phyloP scores from a whole-genome alignment of 306 rosid genomes.

The Spatholobus suberectus region DNA sequence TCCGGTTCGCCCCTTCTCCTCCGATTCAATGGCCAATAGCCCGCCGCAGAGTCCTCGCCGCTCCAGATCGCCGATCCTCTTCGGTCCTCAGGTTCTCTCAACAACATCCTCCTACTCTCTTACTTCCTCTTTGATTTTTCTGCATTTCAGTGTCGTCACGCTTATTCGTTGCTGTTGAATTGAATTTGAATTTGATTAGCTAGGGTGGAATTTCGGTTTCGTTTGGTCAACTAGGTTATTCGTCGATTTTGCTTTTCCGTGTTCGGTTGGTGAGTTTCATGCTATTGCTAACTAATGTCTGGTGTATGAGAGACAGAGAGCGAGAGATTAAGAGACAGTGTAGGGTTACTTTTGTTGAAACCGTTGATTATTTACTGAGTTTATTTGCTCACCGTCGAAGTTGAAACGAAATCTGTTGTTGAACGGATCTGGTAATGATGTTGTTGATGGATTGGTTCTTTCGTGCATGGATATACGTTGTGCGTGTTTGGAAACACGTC shows the following conservation, averaged over 20 bases:
- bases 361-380: neutral
- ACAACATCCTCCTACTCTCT: neutral
- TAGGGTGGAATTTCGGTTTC: slow-evolving; percentile 11
- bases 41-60: slow-evolving; percentile 81
- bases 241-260: neutral
- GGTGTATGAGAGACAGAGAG: slow-evolving; percentile 19
- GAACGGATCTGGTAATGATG: slow-evolving; percentile 30
- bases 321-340: slow-evolving; percentile 10
- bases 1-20: slow-evolving; percentile 52
- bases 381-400: slow-evolving; percentile 2
- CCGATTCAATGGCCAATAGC: slow-evolving; percentile 73
- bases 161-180: slow-evolving; percentile 27
- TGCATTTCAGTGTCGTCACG: neutral
- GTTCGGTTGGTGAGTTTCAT: slow-evolving; percentile 29
- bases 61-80: slow-evolving; percentile 72
- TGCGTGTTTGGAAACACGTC: too few species aligned
- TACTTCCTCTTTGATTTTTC: neutral
- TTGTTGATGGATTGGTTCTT: neutral
- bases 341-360: slow-evolving; percentile 1
- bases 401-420: neutral
- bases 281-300: slow-evolving; percentile 28
- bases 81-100: slow-evolving; percentile 77
- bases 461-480: neutral
- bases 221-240: slow-evolving; percentile 28
- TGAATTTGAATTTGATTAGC: slow-evolving; percentile 19